Evolutionary conservation across 1,139 yeast species (phyloP).

Genomic region (Pichia sp.): DNA sequence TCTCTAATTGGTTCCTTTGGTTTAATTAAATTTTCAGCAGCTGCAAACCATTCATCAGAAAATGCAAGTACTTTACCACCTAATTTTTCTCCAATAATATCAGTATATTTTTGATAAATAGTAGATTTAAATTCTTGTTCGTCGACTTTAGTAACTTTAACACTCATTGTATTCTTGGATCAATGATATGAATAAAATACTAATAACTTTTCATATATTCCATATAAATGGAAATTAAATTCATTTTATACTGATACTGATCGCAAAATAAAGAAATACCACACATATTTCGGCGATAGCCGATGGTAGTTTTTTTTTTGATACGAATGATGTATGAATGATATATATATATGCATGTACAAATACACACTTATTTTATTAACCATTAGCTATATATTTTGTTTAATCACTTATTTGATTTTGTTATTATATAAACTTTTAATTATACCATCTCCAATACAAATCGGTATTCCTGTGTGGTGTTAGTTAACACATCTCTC

Average conservation of each 20-base stretch:
- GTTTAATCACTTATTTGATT: too few species aligned
- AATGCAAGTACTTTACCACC: slow-evolving; percentile 67
- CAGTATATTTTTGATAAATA: slow-evolving; percentile 47
- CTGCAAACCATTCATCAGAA: slow-evolving; percentile 94
- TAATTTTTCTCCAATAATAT: slow-evolving; percentile 76
- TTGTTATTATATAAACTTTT: too few species aligned
- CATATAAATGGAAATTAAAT: too few species aligned
- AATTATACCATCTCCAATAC: too few species aligned
- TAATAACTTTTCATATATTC: too few species aligned
- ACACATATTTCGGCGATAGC: not conserved
- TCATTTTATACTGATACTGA: not conserved
- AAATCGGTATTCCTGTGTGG: not conserved
- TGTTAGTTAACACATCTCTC: slow-evolving; percentile 17
- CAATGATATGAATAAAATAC: too few species aligned
- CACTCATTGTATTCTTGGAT: too few species aligned
- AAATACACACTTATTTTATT: too few species aligned
- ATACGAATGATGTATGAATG: too few species aligned
- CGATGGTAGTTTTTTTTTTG: not conserved
- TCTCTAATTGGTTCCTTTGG: slow-evolving; percentile 77
- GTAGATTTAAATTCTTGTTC: slow-evolving; percentile 40
- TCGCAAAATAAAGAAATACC: not conserved
- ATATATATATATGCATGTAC: too few species aligned
- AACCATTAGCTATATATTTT: too few species aligned
- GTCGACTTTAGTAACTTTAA: slow-evolving; percentile 15
- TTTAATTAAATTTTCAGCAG: slow-evolving; percentile 79